Evolutionary conservation across 495 filamentous ascomycete genomes (phyloP).

Genomic region (Daldinia concentrica): DNA sequence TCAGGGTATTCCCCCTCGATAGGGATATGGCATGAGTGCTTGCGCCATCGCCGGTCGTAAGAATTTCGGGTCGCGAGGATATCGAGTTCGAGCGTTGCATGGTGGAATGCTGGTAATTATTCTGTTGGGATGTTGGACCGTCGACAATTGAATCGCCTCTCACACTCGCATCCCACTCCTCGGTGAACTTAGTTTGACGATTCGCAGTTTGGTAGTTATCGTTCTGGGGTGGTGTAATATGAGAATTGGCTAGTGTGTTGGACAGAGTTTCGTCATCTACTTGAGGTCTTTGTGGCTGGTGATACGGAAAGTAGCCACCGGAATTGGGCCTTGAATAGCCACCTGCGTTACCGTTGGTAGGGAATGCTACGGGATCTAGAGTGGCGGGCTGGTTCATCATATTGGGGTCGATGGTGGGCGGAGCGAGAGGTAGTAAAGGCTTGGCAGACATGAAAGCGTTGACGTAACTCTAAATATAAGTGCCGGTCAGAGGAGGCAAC

Average conservation of each 20-base stretch:
- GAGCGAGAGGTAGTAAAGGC: constrained; percentile 29
- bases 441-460: constrained; percentile 34
- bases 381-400: constrained; percentile 40
- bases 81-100: constrained; percentile 60
- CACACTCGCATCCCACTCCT: constrained; percentile 76
- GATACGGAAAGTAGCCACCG: constrained; percentile 37
- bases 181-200: constrained; percentile 62
- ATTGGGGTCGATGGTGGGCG: constrained; percentile 28
- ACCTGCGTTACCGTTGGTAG: constrained; percentile 18
- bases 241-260: constrained; percentile 55
- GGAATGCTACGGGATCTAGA: constrained; percentile 25
- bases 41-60: constrained; percentile 55
- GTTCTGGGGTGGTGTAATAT: constrained; percentile 47
- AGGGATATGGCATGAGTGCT: constrained; percentile 54
- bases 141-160: constrained; percentile 70
- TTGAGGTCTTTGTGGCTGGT: constrained; percentile 37
- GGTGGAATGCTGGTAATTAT: constrained; percentile 39
- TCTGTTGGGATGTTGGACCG: constrained; percentile 41
- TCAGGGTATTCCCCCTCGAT: constrained; percentile 79
- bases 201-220: constrained; percentile 30
- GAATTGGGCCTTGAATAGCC: constrained; percentile 37
- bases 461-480: constrained; percentile 31
- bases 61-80: constrained; percentile 58
- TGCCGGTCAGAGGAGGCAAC: constrained; percentile 11
- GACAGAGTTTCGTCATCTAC: constrained; percentile 52